Base-by-base conservation (phyloP, 2,329 filamentous ascomycete species). In the Hirsutella rhossiliensis region DNA sequence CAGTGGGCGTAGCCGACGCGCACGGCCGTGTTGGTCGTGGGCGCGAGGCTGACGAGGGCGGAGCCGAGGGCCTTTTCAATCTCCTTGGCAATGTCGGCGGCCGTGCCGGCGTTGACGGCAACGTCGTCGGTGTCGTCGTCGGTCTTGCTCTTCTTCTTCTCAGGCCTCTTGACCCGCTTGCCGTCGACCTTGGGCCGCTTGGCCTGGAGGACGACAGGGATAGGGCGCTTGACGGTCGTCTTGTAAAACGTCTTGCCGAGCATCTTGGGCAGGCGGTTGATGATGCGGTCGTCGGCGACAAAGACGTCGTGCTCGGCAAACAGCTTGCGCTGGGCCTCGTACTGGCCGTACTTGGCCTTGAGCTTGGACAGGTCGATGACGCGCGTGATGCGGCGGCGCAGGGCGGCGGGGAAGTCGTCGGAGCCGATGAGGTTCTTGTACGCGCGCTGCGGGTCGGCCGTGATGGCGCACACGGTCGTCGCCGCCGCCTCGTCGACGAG, bases 171-270 rank as follows among this genome's bases (percentile, higher is more conserved):
- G 45, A 71, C 69, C 34, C 65, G 63, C 68, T 78, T 78, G 49
- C 72, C 73, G 49, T 78, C 72, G 17, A 71, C 72, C 63, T 78
- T 84, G 50, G 75, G 69, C 43, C 72, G 71, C 60, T 79, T 73
- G 49, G 80, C 63, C 56, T 70, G 75, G 48, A 97, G 73, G 38
- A 75, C 71, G 32, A 97, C 76, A 23, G 92, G 89, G 46, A 98
- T 80, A 11, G 92, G 92, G 34, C 90, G 76, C 74, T 97, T 97
- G 50, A 68, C 65, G 3, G 82, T 86, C 45, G 69, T 75, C 69
- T 88, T 84, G 76, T 92, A 97, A 64, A 98, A 97, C 2, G 83
- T 83, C 70, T 95, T 97, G 54, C 90, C 92, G 12, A 98, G 78
- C 3, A 81, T 71, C 51, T 78, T 76, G 45, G 89, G 87, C 47